Evolutionary conservation across 768 basidiomycete genomes (phyloP).

Genomic region (Cystofilobasidium capitatum): DNA sequence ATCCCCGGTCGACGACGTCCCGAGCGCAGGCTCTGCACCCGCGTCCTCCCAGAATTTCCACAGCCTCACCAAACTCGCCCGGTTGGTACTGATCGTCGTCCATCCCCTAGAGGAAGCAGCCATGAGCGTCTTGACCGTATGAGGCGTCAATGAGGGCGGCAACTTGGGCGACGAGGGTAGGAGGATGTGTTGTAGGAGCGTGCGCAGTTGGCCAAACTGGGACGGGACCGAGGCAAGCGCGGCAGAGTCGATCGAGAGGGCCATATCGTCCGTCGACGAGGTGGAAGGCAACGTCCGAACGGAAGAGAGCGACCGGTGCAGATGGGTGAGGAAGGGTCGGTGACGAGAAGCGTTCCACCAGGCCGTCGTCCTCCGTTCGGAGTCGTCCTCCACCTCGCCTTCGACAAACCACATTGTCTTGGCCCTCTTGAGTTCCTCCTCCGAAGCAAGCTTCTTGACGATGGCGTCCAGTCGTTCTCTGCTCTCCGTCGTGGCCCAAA

Average conservation of each 20-base stretch:
- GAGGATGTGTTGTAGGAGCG: neutral
- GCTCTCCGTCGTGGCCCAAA: conserved; percentile 76
- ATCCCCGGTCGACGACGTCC: conserved; percentile 27
- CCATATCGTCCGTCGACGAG: neutral
- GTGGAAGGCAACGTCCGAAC: conserved; percentile 41
- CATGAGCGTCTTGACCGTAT: conserved; percentile 60
- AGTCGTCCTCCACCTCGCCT: conserved; percentile 38
- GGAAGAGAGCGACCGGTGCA: conserved; percentile 49
- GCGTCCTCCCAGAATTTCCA: conserved; percentile 52
- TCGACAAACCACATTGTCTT: conserved; percentile 50
- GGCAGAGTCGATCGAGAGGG: too few relatives aligned
- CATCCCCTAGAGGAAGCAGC: conserved; percentile 59
- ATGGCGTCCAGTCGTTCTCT: conserved; percentile 64
- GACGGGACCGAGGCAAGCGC: conserved; percentile 1
- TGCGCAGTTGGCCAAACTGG: neutral
- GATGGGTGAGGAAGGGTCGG: conserved; percentile 46
- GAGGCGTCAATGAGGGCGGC: conserved; percentile 26
- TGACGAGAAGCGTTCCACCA: conserved; percentile 63
- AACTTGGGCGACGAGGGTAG: neutral
- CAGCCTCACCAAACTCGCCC: conserved; percentile 65
- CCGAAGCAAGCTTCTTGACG: conserved; percentile 68
- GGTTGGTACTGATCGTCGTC: conserved; percentile 84
- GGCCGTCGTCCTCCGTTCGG: conserved; percentile 27
- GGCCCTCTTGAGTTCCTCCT: conserved; percentile 55
- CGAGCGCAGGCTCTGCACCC: conserved; percentile 2